Percentiles rank a stretch among this genome's conserved stretches.
Evolutionary conservation across 2,329 filamentous ascomycete genomes (phyloP).

Genomic region (Neopestalotiopsis sp.): DNA sequence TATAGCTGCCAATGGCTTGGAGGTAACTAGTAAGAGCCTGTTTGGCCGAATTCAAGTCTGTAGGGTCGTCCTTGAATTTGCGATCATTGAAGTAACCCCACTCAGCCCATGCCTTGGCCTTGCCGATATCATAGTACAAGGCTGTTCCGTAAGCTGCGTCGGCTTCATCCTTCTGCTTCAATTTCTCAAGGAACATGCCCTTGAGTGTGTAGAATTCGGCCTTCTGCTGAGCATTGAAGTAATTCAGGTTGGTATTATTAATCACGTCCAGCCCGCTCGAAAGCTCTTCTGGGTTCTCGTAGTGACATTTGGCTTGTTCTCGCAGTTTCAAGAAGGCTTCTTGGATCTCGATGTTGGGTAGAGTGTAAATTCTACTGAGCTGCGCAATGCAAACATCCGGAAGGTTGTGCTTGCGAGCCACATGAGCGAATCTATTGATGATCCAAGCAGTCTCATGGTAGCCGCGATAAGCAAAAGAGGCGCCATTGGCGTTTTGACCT

Average conservation of each 20-base stretch:
- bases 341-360: conserved; percentile 99
- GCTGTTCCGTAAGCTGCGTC: conserved; percentile 95
- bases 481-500: conserved; percentile 81
- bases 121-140: conserved; percentile 91
- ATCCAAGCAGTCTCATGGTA: conserved; percentile 99
- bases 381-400: conserved; percentile 98
- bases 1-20: conserved; percentile 94
- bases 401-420: conserved; percentile 94
- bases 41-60: conserved; percentile 80
- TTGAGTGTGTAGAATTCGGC: conserved; percentile 99
- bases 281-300: conserved; percentile 92
- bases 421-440: conserved; percentile 97
- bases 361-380: conserved; percentile 94
- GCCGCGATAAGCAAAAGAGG: conserved; percentile 93
- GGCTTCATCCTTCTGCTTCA: conserved; percentile 88
- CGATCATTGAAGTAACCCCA: conserved; percentile 99
- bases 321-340: conserved; percentile 97
- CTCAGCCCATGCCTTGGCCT: conserved; percentile 98
- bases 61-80: conserved; percentile 89
- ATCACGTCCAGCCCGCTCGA: conserved; percentile 95
- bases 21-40: conserved; percentile 96
- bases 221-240: conserved; percentile 95
- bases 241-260: conserved; percentile 99
- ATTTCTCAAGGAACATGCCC: conserved; percentile 97
- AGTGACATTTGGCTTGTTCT: conserved; percentile 99